These are phyloP conservation scores for Phoenix dactylifera DNA, from an alignment of 176 grass and related monocot genomes.

Conservation along the genomic window DNA sequence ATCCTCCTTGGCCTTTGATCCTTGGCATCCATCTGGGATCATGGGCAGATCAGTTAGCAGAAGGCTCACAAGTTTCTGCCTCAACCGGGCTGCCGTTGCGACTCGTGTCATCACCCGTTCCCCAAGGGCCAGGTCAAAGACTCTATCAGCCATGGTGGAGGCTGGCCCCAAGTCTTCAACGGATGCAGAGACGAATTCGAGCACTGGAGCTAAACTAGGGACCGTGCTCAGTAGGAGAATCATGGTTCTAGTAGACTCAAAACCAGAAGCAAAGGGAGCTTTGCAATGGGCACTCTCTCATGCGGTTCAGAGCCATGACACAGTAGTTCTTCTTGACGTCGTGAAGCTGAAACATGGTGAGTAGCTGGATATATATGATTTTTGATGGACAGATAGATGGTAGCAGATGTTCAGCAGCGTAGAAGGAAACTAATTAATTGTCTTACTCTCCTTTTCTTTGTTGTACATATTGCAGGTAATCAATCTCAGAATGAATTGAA, in stretches of 20 bases:
- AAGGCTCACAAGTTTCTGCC: constrained; percentile 22
- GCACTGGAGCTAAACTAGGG: neutral
- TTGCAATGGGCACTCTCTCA: constrained; percentile 54
- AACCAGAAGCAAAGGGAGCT: constrained; percentile 30
- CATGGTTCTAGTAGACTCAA: constrained; percentile 13
- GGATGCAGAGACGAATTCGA: neutral
- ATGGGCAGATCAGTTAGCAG: constrained; percentile 3
- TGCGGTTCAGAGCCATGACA: constrained; percentile 40
- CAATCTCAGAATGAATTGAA: constrained; percentile 19
- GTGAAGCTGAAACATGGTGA: constrained; percentile 25
- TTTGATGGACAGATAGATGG: neutral
- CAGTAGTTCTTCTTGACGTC: constrained; percentile 40
- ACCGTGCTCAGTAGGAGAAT: constrained; percentile 25
- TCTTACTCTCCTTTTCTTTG: too few species aligned
- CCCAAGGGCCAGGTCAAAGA: neutral
- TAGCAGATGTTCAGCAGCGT: too few species aligned
- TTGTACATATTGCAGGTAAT: neutral
- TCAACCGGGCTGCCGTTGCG: constrained; percentile 9
- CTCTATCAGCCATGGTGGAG: neutral
- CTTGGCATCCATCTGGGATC: too few species aligned
- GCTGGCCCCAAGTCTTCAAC: neutral
- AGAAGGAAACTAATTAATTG: too few species aligned
- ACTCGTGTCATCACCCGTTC: constrained; percentile 9
- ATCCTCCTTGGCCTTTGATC: too few species aligned
- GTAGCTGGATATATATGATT: neutral